Percentiles rank a stretch among this genome's conserved stretches.
These are phyloP conservation scores for Lactifluus hygrophoroides DNA, from an alignment of 768 basidiomycete genomes.

Conservation along the genomic window DNA sequence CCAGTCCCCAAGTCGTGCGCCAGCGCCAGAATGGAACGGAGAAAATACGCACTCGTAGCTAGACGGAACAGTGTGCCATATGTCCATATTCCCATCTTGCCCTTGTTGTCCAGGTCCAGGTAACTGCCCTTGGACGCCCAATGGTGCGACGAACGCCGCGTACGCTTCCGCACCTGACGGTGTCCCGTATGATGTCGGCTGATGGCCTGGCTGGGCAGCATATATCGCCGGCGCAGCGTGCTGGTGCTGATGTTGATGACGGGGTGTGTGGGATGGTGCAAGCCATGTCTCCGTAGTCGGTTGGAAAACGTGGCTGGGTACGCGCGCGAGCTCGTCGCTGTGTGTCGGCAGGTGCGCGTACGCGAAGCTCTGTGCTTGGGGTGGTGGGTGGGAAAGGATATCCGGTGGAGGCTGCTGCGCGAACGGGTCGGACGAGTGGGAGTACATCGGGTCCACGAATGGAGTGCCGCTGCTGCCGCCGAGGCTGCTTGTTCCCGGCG, in stretches of 20 bases:
- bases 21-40: neutral
- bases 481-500: slow-evolving; percentile 10
- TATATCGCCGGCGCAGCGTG: neutral
- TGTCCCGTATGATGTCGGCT: slow-evolving; percentile 2
- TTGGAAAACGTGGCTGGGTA: slow-evolving; percentile 10
- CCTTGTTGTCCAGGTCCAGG: neutral
- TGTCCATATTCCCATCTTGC: slow-evolving; percentile 2
- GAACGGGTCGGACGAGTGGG: slow-evolving; percentile 1
- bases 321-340: slow-evolving; percentile 16
- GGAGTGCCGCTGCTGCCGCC: slow-evolving; percentile 4
- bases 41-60: slow-evolving; percentile 18
- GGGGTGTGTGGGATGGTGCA: neutral
- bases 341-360: slow-evolving; percentile 15
- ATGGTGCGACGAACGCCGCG: neutral
- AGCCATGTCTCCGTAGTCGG: slow-evolving; percentile 1
- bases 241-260: slow-evolving; percentile 2
- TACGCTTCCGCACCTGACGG: neutral
- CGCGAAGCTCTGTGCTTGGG: slow-evolving; percentile 3
- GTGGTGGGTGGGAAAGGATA: neutral
- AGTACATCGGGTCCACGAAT: slow-evolving; percentile 5
- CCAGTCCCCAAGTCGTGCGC: slow-evolving; percentile 1
- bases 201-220: neutral
- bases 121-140: neutral
- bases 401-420: neutral
- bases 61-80: slow-evolving; percentile 18